Base-by-base conservation (phyloP, 805 yeast genomes). In the Metschnikowia gruessii region DNA sequence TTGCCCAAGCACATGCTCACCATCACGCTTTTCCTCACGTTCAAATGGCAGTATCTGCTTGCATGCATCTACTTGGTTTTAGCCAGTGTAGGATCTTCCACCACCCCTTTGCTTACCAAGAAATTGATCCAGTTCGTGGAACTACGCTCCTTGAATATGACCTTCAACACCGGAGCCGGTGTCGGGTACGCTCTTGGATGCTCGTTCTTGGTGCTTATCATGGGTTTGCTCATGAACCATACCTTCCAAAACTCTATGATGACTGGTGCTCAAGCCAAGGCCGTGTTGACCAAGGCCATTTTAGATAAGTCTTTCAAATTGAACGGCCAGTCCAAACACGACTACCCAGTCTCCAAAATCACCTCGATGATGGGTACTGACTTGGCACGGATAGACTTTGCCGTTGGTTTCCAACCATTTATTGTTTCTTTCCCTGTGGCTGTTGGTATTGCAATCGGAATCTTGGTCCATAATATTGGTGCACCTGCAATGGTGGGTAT, bases 321-420 rank as follows among this genome's bases (percentile, higher is more conserved):
- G 13, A 78, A 82, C 48, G 75, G 81, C 10, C 71, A 70, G 40
- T 77, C 91, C 2, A 76, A 76, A 43, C 76, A 77, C 52, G 70
- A 76, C 49, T 87, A 68, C 58, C 82, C 95, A 1, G 74, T 80
- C 21, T 84, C 92, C 36, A 80, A 77, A 49, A 76, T 90, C 46
- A 87, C 95, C 26, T 81, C 90, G 9, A 66, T 88, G 62, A 77
- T 89, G 62, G 87, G 94, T 51, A 82, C 95, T 2, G 97, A 90
- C 61, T 69, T 89, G 32, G 77, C 91, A 13, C 80, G 96, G 59
- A 75, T 90, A 29, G 96, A 88, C 63, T 75, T 86, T 54, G 89
- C 90, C 8, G 63, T 82, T n/a, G 80, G 79, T 3, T 84, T 82
- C 52, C 81, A 82, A 57, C 85, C 86, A 4, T 80, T 83, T 58